Evolutionary conservation across 2,329 filamentous ascomycete species (phyloP), one percentile per base, ranked within the genome.

Genomic region (Trichoderma pleuroti): DNA sequence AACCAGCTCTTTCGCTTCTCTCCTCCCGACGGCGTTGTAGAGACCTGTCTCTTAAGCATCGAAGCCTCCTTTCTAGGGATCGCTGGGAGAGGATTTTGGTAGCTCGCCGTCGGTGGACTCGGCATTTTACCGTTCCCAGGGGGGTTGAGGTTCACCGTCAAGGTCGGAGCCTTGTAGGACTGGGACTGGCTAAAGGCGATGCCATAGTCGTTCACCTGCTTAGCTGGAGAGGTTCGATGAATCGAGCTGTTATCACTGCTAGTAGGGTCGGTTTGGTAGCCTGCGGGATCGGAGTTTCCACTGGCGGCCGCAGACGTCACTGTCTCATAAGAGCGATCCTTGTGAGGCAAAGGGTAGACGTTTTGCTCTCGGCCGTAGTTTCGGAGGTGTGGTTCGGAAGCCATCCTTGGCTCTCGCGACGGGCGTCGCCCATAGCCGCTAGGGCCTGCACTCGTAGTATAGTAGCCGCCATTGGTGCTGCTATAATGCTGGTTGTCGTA

Each of bases 1-100:
- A 98, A 90, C 93, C 94, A 97, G 79, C 94, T 96, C 86, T 94
- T 94, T 74, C 92, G 87, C 86, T 97, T 97, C 72, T 94, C 91
- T 14, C 78, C 77, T 24, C 75, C 63, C 16, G 42, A 66, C 26
- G 72, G 76, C 62, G 76, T 75, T 32, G 75, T 42, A 21, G 75
- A 74, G 70, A 79, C 72, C 72, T 80, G 78, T 68, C 76, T 74
- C 72, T 78, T 76, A 57, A 79, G 72, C 56, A 80, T 72, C 32
- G 76, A 72, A 34, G 74, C 64, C 70, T 77, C 76, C 74, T 80
- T 79, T 63, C 77, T 77, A 39, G 75, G 76, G 34, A 77, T 71
- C n/a, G 73, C 52, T 5, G 75, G 70, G 34, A 71, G 68, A 16
- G 73, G 70, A 24, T 71, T 68, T 59, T 73, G 72, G 28, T 75